Conservation (phyloP, 306 rosid species). For the Boehmeria nivea region DNA sequence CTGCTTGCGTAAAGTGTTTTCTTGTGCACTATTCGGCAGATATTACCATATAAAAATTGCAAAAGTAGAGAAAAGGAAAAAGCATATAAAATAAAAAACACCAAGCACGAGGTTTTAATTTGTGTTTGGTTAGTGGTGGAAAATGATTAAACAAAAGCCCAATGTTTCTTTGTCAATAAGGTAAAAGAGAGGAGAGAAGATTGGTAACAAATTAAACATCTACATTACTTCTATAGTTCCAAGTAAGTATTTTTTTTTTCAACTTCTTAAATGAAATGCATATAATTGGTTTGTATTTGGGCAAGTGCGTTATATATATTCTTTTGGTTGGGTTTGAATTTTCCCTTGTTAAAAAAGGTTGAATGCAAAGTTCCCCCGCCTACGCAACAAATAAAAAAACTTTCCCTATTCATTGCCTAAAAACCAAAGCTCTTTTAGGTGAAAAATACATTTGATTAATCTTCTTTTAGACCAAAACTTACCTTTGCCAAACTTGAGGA, state of each 20-base stretch:
- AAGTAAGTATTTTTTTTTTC: too few relatives aligned
- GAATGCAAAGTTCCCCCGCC: neutral
- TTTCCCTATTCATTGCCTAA: neutral
- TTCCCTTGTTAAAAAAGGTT: neutral
- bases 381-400: neutral
- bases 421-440: slow-evolving; percentile 2
- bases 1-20: slow-evolving; percentile 4
- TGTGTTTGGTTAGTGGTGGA: slow-evolving; percentile 9
- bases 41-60: neutral
- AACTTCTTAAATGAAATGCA: too few relatives aligned
- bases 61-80: neutral
- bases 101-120: slow-evolving; percentile 7
- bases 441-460: neutral
- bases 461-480: neutral
- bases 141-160: neutral
- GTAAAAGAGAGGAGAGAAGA: too few relatives aligned
- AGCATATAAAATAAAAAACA: slow-evolving; percentile 2
- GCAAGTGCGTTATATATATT: neutral
- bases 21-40: slow-evolving; percentile 6
- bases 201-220: too few relatives aligned
- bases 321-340: neutral
- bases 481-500: neutral
- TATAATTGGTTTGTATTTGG: too few relatives aligned
- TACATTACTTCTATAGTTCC: too few relatives aligned
- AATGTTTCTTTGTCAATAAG: neutral